These are phyloP conservation scores for Allium sativum DNA, from an alignment of 106 monocot genomes.

Conservation along the genomic window DNA sequence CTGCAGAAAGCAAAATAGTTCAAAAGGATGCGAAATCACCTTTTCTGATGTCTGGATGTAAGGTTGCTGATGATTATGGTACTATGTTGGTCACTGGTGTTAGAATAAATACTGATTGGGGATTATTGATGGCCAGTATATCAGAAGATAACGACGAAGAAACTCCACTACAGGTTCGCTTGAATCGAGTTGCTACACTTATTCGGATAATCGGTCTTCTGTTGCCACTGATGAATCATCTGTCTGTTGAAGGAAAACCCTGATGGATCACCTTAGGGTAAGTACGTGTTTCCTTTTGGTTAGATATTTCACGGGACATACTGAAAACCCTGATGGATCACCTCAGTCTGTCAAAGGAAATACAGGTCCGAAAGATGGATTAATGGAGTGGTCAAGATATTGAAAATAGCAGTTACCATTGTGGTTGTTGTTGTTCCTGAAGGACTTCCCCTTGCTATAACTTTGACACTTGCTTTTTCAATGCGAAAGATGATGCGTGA, in stretches of 20 bases:
- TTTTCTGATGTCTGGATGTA: constrained; percentile 99
- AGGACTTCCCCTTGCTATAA: constrained; percentile 26
- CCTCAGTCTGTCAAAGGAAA: constrained; percentile 41
- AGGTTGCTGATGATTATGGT: constrained; percentile 97
- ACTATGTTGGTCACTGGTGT: constrained; percentile 97
- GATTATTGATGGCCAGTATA: constrained; percentile 87
- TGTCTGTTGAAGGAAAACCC: too few relatives aligned
- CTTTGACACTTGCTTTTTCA: constrained; percentile 21
- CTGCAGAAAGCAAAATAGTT: constrained; percentile 90
- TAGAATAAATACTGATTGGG: constrained; percentile 97
- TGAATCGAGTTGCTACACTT: constrained; percentile 96
- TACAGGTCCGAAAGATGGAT: constrained; percentile 36
- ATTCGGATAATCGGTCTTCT: constrained; percentile 73
- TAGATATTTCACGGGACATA: constrained; percentile 60
- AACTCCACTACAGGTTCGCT: constrained; percentile 94
- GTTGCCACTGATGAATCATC: constrained; percentile 79
- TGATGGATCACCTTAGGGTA: too few relatives aligned
- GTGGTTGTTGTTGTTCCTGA: constrained; percentile 27
- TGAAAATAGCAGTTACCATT: constrained; percentile 49
- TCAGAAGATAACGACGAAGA: constrained; percentile 96
- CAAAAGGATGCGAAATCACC: constrained; percentile 76
- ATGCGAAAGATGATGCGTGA: constrained; percentile 30
- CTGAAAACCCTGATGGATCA: constrained; percentile 47
- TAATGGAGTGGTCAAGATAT: constrained; percentile 46
- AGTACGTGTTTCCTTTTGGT: too few relatives aligned